Evolutionary conservation across 2,329 filamentous ascomycete genomes (phyloP).

Genomic region (Lithohypha guttulata): DNA sequence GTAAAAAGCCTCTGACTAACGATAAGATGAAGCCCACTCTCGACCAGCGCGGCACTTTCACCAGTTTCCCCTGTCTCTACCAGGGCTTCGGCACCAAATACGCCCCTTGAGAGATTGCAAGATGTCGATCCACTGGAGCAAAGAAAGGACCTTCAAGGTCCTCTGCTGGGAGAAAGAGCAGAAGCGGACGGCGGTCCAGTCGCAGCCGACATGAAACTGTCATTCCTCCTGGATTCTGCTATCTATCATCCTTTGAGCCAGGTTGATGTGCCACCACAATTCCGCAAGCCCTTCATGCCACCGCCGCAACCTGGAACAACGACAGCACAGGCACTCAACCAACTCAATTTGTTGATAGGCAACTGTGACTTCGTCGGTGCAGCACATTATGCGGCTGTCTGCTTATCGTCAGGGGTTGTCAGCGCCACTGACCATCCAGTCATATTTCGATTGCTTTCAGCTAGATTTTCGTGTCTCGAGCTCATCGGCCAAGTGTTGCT

Average conservation of each 20-base stretch:
- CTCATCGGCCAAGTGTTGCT: constrained; percentile 62
- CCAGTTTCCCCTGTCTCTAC: constrained; percentile 3
- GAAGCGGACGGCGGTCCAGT: constrained; percentile 18
- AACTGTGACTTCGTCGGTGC: constrained; percentile 71
- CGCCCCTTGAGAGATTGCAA: neutral
- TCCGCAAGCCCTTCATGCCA: constrained; percentile 57
- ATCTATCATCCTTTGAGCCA: constrained; percentile 73
- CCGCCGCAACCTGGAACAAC: constrained; percentile 51
- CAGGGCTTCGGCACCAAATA: neutral
- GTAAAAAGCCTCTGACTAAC: too few relatives aligned
- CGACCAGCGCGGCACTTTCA: constrained; percentile 5
- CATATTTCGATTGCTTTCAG: constrained; percentile 71
- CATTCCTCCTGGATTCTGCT: constrained; percentile 66
- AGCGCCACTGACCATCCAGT: constrained; percentile 44
- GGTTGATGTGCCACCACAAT: constrained; percentile 49
- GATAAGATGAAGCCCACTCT: constrained; percentile 12
- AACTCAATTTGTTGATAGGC: constrained; percentile 55
- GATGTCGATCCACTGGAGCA: neutral
- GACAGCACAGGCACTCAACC: constrained; percentile 26
- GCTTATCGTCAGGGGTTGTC: constrained; percentile 33
- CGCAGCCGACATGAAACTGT: constrained; percentile 61
- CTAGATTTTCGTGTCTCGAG: constrained; percentile 69
- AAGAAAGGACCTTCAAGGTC: neutral
- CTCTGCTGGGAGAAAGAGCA: constrained; percentile 11
- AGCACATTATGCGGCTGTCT: constrained; percentile 41